Base-by-base conservation (phyloP, 148 eudicot genomes). In the Rheum nobile region DNA sequence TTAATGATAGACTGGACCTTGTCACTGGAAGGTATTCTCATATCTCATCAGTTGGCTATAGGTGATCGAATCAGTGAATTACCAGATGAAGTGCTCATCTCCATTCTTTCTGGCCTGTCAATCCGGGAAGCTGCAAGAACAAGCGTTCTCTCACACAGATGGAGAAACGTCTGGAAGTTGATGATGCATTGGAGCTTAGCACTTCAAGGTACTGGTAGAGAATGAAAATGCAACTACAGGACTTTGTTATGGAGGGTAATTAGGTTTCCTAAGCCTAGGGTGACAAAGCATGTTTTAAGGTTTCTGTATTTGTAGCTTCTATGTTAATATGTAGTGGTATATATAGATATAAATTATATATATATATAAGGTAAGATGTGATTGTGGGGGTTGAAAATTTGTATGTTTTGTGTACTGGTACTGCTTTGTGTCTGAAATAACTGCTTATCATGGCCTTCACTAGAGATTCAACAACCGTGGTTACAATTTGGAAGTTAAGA, bases 11-110 rank as follows among this genome's bases (percentile, higher is more conserved):
- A 42, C 31, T 71, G 35, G 54, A 71, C 74, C 54, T 39, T 71
- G 19, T 42, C 74, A 42, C 74, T 71, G 2, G 54, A 65, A 34
- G 70, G 70, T 29, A 65, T 65, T 34, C 34, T 71, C 7, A 3
- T 71, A 47, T 43, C 50, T 26, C 34, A 71, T 43, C 52, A 24
- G 48, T 26, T 38, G 55, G 50, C 32, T 6, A 34, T 19, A 13
- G 74, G 32, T n/a, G 76, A 74, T 74, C 72, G 61, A 55, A 67
- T 75, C 32, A 75, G 78, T 34, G 65, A 75, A 22, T 75, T 75
- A 24, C 72, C 73, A 38, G 78, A 75, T 47, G 73, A 75, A 48
- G 61, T 75, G 26, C 78, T 75, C 21, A 17, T 47, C 32, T 67
- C 72, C 29, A 75, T 75, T 21, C 52, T 75, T 28, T 75, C 78